phyloP scores from a whole-genome alignment of 2,329 filamentous ascomycete species.

The Arachnopeziza araneosa region DNA sequence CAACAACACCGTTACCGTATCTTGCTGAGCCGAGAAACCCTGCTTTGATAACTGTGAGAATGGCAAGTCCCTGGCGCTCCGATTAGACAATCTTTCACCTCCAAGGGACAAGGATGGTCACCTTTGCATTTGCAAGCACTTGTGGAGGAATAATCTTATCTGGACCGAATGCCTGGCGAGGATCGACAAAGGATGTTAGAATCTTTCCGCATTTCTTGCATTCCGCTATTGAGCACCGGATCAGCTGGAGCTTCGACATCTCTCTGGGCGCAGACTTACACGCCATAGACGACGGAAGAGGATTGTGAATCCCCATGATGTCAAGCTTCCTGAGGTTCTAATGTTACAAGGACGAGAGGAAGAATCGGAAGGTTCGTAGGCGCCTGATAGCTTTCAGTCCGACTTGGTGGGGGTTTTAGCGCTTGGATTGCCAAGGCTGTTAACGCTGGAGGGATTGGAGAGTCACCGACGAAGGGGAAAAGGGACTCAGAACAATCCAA shows the following conservation, averaged over 20 bases:
- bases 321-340: background rate
- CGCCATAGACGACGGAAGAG: slow-evolving; percentile 60
- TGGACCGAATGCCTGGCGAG: slow-evolving; percentile 85
- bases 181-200: slow-evolving; percentile 89
- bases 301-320: slow-evolving; percentile 59
- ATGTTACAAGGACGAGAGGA: background rate
- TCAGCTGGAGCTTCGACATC: background rate
- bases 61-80: slow-evolving; percentile 60
- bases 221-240: slow-evolving; percentile 59
- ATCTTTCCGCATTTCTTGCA: slow-evolving; percentile 98
- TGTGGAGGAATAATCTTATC: slow-evolving; percentile 95
- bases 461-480: background rate
- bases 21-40: slow-evolving; percentile 79
- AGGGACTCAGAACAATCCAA: background rate
- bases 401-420: background rate
- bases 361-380: background rate
- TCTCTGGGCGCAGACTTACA: slow-evolving; percentile 45
- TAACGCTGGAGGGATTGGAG: background rate
- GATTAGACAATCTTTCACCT: slow-evolving; percentile 7
- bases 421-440: background rate
- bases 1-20: slow-evolving; percentile 76
- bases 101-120: slow-evolving; percentile 31
- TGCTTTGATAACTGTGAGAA: slow-evolving; percentile 82
- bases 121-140: slow-evolving; percentile 87
- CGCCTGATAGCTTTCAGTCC: background rate